phyloP scores from a whole-genome alignment of 2,329 filamentous ascomycete species.

The Calonectria fujianensis region DNA sequence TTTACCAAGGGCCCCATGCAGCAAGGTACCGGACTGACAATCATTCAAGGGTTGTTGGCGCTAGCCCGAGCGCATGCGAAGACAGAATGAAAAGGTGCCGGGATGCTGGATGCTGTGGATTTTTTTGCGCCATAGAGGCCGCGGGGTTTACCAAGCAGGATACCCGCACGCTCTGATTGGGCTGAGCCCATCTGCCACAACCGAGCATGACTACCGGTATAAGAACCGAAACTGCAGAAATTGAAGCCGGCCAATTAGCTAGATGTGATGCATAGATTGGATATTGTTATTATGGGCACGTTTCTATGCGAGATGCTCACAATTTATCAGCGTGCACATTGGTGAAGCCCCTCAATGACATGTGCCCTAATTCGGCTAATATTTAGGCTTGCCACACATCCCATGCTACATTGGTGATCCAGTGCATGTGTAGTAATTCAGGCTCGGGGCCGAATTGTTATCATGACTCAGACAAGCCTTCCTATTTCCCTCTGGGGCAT shows the following conservation, averaged over 20 bases:
- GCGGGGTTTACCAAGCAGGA: background rate
- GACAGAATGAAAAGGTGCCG: background rate
- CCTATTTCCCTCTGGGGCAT: background rate
- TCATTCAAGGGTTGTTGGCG: background rate
- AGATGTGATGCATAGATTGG: background rate
- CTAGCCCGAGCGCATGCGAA: background rate
- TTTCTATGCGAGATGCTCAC: background rate
- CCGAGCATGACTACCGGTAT: no score
- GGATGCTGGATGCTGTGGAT: background rate
- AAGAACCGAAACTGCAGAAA: background rate
- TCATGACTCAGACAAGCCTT: background rate
- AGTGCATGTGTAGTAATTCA: background rate
- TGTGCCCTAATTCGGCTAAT: background rate
- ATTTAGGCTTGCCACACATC: background rate
- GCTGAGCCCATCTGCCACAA: no score
- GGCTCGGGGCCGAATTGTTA: background rate
- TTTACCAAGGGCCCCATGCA: no score
- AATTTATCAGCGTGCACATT: background rate
- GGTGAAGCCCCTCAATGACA: background rate
- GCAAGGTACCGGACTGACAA: no score
- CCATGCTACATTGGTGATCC: background rate
- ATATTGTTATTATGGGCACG: background rate
- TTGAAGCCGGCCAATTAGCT: background rate
- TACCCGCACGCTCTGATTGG: background rate
- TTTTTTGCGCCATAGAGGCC: background rate